Percentiles rank a stretch among this genome's conserved stretches.
phyloP scores from a whole-genome alignment of 2,329 filamentous ascomycete genomes.

The Fusarium papillatum region DNA sequence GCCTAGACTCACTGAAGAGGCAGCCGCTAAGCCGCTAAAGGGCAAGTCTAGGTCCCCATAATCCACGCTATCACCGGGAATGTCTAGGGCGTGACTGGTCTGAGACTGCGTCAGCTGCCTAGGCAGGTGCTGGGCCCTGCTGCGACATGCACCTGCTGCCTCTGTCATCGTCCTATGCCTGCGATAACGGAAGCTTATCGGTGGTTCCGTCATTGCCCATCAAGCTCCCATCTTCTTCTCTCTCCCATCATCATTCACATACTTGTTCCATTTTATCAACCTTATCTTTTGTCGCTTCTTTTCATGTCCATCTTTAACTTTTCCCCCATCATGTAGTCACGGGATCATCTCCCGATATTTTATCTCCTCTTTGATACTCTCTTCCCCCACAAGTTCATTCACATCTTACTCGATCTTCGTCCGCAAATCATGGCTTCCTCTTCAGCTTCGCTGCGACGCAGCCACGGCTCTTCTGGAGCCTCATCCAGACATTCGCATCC shows the following conservation, averaged over 20 bases:
- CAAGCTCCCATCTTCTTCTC: constrained; percentile 30
- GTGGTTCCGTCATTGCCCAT: constrained; percentile 37
- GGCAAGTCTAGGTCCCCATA: constrained; percentile 17
- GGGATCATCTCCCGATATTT: constrained; percentile 7
- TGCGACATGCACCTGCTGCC: constrained; percentile 8
- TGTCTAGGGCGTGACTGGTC: constrained; percentile 12
- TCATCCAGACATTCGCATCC: constrained; percentile 49
- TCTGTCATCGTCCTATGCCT: not conserved
- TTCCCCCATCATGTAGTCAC: constrained; percentile 41
- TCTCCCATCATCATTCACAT: constrained; percentile 17
- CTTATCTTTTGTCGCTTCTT: constrained; percentile 10
- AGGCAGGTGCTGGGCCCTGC: not conserved
- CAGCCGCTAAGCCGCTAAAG: not conserved
- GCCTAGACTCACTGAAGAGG: constrained; percentile 9
- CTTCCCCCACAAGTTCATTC: not conserved
- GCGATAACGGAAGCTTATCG: constrained; percentile 42
- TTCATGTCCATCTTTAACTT: constrained; percentile 6
- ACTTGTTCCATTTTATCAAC: constrained; percentile 8
- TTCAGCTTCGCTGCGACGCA: constrained; percentile 52
- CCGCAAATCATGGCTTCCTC: constrained; percentile 51
- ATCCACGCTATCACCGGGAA: constrained; percentile 17
- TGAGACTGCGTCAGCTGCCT: constrained; percentile 31
- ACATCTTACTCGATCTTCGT: not conserved
- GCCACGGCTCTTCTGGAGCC: constrained; percentile 51
- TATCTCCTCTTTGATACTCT: not conserved